Evolutionary conservation across 1,284 basidiomycete species (phyloP).

Genomic region (Clitocybe nebularis): DNA sequence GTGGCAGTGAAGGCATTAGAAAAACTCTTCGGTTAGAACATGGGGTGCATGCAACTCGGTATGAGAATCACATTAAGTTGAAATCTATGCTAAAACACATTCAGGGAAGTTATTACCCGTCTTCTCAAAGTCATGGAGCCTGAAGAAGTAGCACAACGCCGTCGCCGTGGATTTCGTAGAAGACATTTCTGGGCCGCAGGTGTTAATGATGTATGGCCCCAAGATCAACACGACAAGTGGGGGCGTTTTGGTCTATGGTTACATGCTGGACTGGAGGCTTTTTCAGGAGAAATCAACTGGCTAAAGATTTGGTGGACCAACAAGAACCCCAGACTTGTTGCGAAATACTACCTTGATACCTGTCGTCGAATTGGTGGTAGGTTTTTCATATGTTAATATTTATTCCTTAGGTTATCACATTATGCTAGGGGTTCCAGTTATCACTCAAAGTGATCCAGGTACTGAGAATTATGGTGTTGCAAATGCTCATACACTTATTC

Average conservation of each 20-base stretch:
- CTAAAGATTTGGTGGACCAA: conserved; percentile 38
- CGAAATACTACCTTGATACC: conserved; percentile 25
- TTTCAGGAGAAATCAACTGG: conserved; percentile 28
- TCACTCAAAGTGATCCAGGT: conserved; percentile 29
- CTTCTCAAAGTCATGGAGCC: conserved; percentile 10
- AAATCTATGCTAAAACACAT: too few species aligned
- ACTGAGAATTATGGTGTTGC: conserved; percentile 29
- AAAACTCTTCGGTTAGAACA: background rate
- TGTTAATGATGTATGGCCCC: conserved; percentile 27
- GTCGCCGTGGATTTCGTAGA: conserved; percentile 3
- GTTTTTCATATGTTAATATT: background rate
- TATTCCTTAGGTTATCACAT: background rate
- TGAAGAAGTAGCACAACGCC: conserved; percentile 12
- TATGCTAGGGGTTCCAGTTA: conserved; percentile 28
- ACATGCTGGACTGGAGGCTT: conserved; percentile 29
- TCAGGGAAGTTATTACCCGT: background rate
- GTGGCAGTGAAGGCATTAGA: background rate
- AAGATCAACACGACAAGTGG: conserved; percentile 27
- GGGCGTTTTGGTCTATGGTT: conserved; percentile 26
- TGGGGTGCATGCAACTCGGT: conserved; percentile 1
- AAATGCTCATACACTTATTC: conserved; percentile 23
- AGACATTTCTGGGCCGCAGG: conserved; percentile 27
- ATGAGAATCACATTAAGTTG: too few species aligned
- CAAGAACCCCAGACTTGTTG: conserved; percentile 31
- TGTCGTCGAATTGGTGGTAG: conserved; percentile 7